These are phyloP conservation scores for Secale cereale DNA, from an alignment of 176 grass and related monocot genomes.

Conservation along the genomic window DNA sequence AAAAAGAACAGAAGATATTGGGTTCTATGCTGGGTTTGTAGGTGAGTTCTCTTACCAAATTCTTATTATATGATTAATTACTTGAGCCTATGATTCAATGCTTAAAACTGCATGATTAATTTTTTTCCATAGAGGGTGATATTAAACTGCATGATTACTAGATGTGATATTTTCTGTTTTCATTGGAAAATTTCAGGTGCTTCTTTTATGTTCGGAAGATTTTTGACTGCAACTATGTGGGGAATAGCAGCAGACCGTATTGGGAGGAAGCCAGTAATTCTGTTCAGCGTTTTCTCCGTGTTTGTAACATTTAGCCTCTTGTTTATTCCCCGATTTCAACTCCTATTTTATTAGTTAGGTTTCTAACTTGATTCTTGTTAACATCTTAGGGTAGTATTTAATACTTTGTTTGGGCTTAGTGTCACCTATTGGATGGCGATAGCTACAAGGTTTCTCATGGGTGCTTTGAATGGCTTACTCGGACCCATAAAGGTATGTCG, in stretches of 20 bases:
- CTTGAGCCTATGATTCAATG: background rate
- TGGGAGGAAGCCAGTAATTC: slow-evolving; percentile 82
- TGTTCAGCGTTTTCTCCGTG: slow-evolving; percentile 72
- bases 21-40: slow-evolving; percentile 97
- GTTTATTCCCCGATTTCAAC: background rate
- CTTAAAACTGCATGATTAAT: background rate
- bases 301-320: slow-evolving; percentile 51
- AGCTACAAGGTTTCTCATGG: slow-evolving; percentile 74
- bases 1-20: slow-evolving; percentile 92
- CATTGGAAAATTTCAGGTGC: slow-evolving; percentile 61
- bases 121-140: too few species aligned
- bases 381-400: slow-evolving; percentile 75
- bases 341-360: background rate
- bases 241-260: slow-evolving; percentile 76
- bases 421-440: slow-evolving; percentile 92
- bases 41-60: slow-evolving; percentile 37
- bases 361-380: slow-evolving; percentile 16
- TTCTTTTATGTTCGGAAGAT: slow-evolving; percentile 93
- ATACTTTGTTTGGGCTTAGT: slow-evolving; percentile 89
- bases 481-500: slow-evolving; percentile 79
- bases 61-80: background rate
- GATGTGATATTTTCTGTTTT: slow-evolving; percentile 34
- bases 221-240: slow-evolving; percentile 80
- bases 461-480: slow-evolving; percentile 81
- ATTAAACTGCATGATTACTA: background rate